These are phyloP conservation scores for Somion occarium DNA, from an alignment of 1,284 basidiomycete species.

Conservation along the genomic window DNA sequence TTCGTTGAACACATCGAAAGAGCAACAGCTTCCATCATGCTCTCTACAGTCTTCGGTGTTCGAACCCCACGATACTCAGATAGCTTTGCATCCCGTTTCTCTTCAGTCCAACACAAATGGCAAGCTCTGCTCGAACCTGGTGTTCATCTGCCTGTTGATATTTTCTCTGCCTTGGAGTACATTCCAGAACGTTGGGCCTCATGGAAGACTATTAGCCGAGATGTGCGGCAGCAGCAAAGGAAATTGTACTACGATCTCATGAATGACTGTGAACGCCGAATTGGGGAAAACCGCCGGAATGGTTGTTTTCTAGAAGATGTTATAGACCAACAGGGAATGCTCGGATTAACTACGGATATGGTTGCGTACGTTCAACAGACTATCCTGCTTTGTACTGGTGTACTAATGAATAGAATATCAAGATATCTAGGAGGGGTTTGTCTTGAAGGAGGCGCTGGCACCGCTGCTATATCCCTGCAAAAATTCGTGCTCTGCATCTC, in stretches of 20 bases:
- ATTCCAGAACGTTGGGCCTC: slow-evolving; percentile 29
- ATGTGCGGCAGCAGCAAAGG: slow-evolving; percentile 20
- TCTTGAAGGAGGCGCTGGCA: slow-evolving; percentile 8
- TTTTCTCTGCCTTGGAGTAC: slow-evolving; percentile 29
- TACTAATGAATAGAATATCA: not conserved
- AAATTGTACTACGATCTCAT: slow-evolving; percentile 22
- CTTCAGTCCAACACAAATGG: slow-evolving; percentile 22
- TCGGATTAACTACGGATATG: slow-evolving; percentile 8
- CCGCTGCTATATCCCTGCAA: slow-evolving; percentile 15
- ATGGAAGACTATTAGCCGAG: slow-evolving; percentile 26
- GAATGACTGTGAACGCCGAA: slow-evolving; percentile 9
- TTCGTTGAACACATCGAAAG: slow-evolving; percentile 26
- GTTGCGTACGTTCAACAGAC: slow-evolving; percentile 10
- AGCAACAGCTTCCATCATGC: slow-evolving; percentile 23
- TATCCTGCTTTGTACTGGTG: not conserved
- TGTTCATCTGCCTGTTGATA: slow-evolving; percentile 29
- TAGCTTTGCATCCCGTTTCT: slow-evolving; percentile 21
- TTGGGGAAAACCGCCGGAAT: slow-evolving; percentile 6
- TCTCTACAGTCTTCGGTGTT: slow-evolving; percentile 27
- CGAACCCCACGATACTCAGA: slow-evolving; percentile 24
- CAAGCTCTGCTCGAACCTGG: slow-evolving; percentile 25
- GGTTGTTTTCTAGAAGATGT: slow-evolving; percentile 16
- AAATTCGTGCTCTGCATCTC: slow-evolving; percentile 25
- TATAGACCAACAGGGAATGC: slow-evolving; percentile 5
- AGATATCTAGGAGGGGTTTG: slow-evolving; percentile 8